A percentile compares a stretch with the other conserved stretches of the same genome.
Evolutionary conservation across 176 grass and related monocot species (phyloP).

Genomic region (Aegilops bicornis): DNA sequence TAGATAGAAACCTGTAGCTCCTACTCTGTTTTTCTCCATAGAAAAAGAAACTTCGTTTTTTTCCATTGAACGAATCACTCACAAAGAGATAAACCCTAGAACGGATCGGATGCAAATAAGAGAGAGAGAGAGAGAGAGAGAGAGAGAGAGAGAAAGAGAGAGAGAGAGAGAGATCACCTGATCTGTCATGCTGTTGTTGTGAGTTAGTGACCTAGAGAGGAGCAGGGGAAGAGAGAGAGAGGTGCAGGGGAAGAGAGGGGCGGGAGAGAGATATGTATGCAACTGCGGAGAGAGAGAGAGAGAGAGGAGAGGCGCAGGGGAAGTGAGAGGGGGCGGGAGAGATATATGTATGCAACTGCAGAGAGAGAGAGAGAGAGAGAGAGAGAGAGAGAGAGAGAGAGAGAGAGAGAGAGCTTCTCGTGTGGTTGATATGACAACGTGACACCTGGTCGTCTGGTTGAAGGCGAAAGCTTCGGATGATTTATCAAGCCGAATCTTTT

Average conservation of each 20-base stretch:
- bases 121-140: background rate
- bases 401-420: background rate
- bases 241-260: background rate
- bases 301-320: background rate
- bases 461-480: background rate
- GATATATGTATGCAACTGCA: too few relatives aligned
- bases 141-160: background rate
- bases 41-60: background rate
- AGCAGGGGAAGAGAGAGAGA: background rate
- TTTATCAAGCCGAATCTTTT: background rate
- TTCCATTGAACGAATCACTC: background rate
- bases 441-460: background rate
- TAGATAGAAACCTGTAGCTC: background rate
- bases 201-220: background rate
- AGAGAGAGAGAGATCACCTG: slow-evolving; percentile 11
- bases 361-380: too few relatives aligned
- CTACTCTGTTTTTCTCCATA: background rate
- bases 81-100: background rate
- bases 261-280: background rate
- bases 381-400: too few relatives aligned
- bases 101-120: background rate
- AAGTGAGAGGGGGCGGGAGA: background rate
- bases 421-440: background rate
- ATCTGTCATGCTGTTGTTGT: slow-evolving; percentile 17
- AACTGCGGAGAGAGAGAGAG: background rate